These are phyloP conservation scores for Cladophialophora chaetospira DNA, from an alignment of 2,329 filamentous ascomycete species.

Conservation along the genomic window DNA sequence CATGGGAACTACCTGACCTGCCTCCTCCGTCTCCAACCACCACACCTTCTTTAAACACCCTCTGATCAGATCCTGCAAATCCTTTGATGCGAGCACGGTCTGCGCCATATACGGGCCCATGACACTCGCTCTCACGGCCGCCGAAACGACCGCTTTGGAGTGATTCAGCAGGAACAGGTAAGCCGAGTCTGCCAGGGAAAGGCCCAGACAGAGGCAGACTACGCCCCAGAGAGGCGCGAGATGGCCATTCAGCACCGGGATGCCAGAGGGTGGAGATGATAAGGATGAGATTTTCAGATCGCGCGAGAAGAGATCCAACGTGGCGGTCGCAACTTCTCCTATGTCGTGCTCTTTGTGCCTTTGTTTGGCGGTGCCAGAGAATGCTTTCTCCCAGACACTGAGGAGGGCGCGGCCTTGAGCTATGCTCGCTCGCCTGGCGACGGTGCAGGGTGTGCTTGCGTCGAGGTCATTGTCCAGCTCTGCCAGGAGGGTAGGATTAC, in stretches of 20 bases:
- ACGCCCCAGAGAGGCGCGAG: conserved; percentile 64
- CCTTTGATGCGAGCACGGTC: conserved; percentile 56
- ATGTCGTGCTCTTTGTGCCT: conserved; percentile 2
- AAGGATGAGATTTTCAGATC: conserved; percentile 40
- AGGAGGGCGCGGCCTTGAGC: conserved; percentile 63
- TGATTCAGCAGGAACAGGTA: conserved; percentile 67
- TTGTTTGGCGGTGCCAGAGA: conserved; percentile 20
- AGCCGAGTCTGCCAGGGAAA: conserved; percentile 56
- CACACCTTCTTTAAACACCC: conserved; percentile 53
- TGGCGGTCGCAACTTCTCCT: conserved; percentile 32
- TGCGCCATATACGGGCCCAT: conserved; percentile 69
- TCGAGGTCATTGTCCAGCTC: conserved; percentile 65
- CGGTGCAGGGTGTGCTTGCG: conserved; percentile 63
- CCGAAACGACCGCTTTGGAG: conserved; percentile 63
- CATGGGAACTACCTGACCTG: conserved; percentile 62
- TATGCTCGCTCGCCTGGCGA: conserved; percentile 62
- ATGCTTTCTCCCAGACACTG: conserved; percentile 57
- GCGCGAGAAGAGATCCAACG: conserved; percentile 43
- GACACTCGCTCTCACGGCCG: conserved; percentile 63
- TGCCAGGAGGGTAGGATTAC: conserved; percentile 51
- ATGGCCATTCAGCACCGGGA: conserved; percentile 51
- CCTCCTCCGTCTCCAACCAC: conserved; percentile 54
- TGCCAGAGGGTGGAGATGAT: conserved; percentile 36
- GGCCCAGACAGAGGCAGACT: conserved; percentile 54
- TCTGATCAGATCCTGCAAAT: conserved; percentile 55